Evolutionary conservation across 2,329 filamentous ascomycete genomes (phyloP).

Genomic region (Colletotrichum sp.): DNA sequence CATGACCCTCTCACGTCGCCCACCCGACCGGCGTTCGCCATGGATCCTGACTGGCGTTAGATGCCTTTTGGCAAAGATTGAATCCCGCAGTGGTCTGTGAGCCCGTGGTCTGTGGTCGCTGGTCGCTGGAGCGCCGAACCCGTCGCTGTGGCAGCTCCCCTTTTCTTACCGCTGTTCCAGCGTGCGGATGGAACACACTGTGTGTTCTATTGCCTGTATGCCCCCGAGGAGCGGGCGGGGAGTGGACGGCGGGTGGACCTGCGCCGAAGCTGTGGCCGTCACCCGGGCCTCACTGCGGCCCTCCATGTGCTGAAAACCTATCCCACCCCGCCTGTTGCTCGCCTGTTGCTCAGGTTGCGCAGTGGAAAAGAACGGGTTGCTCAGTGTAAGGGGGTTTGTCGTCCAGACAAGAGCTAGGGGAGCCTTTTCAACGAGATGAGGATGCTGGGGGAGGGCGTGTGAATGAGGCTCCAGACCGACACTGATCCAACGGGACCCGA

Average conservation of each 20-base stretch:
- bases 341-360: neutral
- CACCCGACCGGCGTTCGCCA: conserved; percentile 10
- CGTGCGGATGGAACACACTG: neutral
- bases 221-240: neutral
- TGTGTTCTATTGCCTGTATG: neutral
- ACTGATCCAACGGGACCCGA: neutral
- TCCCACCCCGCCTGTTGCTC: neutral
- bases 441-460: neutral
- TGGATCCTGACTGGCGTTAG: conserved; percentile 16
- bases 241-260: neutral
- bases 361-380: conserved; percentile 14
- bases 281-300: neutral
- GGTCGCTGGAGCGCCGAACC: conserved; percentile 1
- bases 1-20: conserved; percentile 1
- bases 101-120: conserved; percentile 10
- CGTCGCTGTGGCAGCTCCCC: neutral
- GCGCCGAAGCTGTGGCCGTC: neutral
- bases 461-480: neutral
- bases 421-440: neutral
- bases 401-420: neutral
- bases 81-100: conserved; percentile 16
- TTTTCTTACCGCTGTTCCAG: neutral
- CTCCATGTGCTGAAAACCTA: neutral
- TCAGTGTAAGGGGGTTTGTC: conserved; percentile 14
- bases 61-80: neutral